Evolutionary conservation across 1,284 basidiomycete genomes (phyloP).

Genomic region (Leccinum pachyderme): DNA sequence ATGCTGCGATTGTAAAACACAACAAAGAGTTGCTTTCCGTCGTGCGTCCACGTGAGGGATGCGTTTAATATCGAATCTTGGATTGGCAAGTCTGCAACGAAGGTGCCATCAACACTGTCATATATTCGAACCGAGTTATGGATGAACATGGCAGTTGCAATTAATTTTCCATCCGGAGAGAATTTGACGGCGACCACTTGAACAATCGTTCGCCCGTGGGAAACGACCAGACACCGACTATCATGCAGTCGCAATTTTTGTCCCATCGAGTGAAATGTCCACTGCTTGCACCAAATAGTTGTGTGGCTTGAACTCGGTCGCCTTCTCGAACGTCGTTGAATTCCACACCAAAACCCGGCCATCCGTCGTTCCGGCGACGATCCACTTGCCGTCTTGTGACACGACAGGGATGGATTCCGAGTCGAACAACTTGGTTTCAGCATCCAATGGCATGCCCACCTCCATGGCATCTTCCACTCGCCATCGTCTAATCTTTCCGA

Average conservation of each 20-base stretch:
- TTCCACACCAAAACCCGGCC: too few species aligned
- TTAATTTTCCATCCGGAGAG: neutral
- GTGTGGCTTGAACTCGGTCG: too few species aligned
- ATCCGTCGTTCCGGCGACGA: too few species aligned
- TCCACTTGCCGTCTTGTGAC: too few species aligned
- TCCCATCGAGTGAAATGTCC: neutral
- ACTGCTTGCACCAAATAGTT: too few species aligned
- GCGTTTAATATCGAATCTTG: rapidly evolving
- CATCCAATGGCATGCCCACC: too few species aligned
- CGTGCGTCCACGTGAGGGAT: neutral
- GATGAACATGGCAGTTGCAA: neutral
- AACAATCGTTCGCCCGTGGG: neutral
- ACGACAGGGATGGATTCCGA: too few species aligned
- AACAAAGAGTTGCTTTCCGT: neutral
- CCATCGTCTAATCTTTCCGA: too few species aligned
- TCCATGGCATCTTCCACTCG: too few species aligned
- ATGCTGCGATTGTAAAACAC: neutral
- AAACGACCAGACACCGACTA: neutral
- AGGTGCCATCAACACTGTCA: neutral
- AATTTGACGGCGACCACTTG: neutral
- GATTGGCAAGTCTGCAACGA: neutral
- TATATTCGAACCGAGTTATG: neutral
- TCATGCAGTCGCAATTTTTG: neutral
- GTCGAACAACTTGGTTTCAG: too few species aligned
- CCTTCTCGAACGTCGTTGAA: too few species aligned